Conservation (phyloP, 164 flowering plant genomes). For the Piper betle region DNA sequence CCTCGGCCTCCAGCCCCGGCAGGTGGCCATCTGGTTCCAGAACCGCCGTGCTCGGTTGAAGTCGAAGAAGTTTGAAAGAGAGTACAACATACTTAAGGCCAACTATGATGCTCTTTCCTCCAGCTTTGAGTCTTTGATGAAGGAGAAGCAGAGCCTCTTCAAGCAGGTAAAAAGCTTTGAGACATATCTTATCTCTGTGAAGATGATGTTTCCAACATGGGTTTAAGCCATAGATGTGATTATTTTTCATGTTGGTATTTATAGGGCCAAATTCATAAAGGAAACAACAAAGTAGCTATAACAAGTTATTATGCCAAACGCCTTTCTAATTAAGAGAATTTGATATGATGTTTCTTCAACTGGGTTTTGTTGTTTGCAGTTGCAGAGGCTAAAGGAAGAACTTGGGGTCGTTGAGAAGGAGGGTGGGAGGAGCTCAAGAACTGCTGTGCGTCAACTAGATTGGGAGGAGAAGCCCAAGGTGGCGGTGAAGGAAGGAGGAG, state of each 20-base stretch:
- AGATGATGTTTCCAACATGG: too few relatives aligned
- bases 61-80: conserved; percentile 58
- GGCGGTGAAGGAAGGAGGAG: conserved; percentile 13
- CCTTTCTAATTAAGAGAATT: too few relatives aligned
- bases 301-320: too few relatives aligned
- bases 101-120: conserved; percentile 34
- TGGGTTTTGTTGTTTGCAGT: not conserved
- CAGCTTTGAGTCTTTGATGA: conserved; percentile 29
- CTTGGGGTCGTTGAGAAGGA: conserved; percentile 14
- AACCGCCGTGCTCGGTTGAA: conserved; percentile 80
- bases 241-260: too few relatives aligned
- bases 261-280: too few relatives aligned
- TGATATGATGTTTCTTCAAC: not conserved
- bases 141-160: conserved; percentile 43
- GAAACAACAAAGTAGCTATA: too few relatives aligned
- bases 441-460: conserved; percentile 5
- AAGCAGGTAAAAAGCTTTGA: conserved; percentile 27
- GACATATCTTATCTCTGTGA: too few relatives aligned
- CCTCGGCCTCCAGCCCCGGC: conserved; percentile 62
- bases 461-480: conserved; percentile 11
- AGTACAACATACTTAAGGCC: conserved; percentile 30
- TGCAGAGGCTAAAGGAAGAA: conserved; percentile 31
- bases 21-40: conserved; percentile 88
- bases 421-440: conserved; percentile 2
- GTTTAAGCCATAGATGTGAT: too few relatives aligned